Evolutionary conservation across 2,329 filamentous ascomycete genomes (phyloP).

Genomic region (Ilyonectria robusta): DNA sequence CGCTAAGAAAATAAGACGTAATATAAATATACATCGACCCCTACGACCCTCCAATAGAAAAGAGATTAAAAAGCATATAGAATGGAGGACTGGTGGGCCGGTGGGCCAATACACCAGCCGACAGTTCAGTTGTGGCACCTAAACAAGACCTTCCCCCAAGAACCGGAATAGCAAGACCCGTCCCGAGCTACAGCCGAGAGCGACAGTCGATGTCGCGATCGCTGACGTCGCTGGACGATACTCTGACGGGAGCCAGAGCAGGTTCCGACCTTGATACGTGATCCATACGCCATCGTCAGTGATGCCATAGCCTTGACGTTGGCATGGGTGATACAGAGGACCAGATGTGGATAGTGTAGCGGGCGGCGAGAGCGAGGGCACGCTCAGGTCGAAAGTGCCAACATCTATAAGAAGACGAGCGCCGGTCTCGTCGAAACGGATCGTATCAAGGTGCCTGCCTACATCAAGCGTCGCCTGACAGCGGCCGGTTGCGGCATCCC

Average conservation of each 20-base stretch:
- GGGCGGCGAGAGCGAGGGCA: neutral
- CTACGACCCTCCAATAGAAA: too few relatives aligned
- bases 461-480: too few relatives aligned
- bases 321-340: neutral
- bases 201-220: neutral
- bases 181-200: conserved; percentile 1
- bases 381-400: neutral
- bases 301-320: neutral
- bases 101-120: too few relatives aligned
- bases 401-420: neutral
- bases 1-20: too few relatives aligned
- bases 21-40: too few relatives aligned
- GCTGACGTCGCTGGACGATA: neutral
- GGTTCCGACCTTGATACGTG: conserved; percentile 7
- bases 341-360: neutral
- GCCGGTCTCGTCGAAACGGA: neutral
- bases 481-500: too few relatives aligned
- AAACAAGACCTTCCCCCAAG: neutral
- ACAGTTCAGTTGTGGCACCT: too few relatives aligned
- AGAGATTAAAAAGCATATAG: too few relatives aligned
- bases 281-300: neutral
- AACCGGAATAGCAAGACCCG: conserved; percentile 8
- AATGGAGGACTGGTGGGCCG: too few relatives aligned
- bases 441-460: rapidly evolving
- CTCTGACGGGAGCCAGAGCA: conserved; percentile 12